These are phyloP conservation scores for Colletotrichum sp. DNA, from an alignment of 2,329 filamentous ascomycete species.

Conservation along the genomic window DNA sequence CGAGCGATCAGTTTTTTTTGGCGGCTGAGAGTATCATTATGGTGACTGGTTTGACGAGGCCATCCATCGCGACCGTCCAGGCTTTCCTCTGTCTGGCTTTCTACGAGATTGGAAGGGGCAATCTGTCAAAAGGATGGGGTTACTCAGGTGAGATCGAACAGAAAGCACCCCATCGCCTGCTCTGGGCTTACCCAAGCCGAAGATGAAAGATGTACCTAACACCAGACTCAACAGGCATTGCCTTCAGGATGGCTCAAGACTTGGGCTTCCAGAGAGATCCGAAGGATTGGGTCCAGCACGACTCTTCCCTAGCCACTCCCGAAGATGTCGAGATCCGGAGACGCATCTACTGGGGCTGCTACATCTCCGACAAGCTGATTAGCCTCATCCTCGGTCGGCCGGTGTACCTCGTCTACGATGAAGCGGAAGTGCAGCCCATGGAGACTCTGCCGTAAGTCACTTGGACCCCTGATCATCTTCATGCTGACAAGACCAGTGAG, in stretches of 20 bases:
- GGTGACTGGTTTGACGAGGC: constrained; percentile 25
- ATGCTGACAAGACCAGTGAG: neutral
- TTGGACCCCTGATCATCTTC: neutral
- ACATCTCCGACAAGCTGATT: constrained; percentile 30
- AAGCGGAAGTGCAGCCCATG: constrained; percentile 17
- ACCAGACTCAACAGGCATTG: constrained; percentile 23
- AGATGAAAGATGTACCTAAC: neutral
- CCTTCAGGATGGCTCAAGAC: constrained; percentile 34
- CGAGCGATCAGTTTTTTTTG: constrained; percentile 23
- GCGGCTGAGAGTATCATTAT: constrained; percentile 31
- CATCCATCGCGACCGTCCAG: constrained; percentile 28
- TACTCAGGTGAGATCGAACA: constrained; percentile 26
- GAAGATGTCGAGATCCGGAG: constrained; percentile 31
- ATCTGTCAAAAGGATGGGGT: constrained; percentile 30
- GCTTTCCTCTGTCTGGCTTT: constrained; percentile 31
- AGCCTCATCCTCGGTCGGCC: constrained; percentile 23
- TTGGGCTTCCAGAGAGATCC: constrained; percentile 31
- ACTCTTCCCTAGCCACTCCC: constrained; percentile 21
- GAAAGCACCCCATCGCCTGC: too few relatives aligned
- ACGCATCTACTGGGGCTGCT: constrained; percentile 34
- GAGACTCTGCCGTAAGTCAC: constrained; percentile 1
- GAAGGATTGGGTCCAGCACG: constrained; percentile 24
- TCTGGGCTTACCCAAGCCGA: too few relatives aligned
- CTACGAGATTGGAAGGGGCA: constrained; percentile 31
- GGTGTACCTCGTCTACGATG: constrained; percentile 18